Conservation (phyloP, 192 early-diverging fungal species). For the Bifiguratus adelaidae region DNA sequence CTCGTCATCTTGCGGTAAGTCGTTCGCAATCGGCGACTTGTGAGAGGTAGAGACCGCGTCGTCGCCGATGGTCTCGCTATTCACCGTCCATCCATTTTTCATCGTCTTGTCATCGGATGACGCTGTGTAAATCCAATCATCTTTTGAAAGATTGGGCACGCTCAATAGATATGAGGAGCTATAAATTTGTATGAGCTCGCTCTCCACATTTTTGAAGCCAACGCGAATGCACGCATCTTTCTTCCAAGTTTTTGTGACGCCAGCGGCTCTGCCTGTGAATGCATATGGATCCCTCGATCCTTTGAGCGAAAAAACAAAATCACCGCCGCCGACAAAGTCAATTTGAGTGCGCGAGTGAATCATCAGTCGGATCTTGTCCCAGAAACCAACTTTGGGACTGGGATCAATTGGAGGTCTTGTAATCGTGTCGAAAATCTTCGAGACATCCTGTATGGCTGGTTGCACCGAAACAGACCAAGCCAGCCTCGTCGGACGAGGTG, state of each 20-base stretch:
- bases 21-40: no score
- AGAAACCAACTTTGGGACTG: constrained; percentile 23
- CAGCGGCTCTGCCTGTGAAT: constrained; percentile 19
- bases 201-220: constrained; percentile 21
- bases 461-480: constrained; percentile 25
- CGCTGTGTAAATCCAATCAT: no score
- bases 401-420: constrained; percentile 28
- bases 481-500: constrained; percentile 3
- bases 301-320: constrained; percentile 21
- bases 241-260: constrained; percentile 22
- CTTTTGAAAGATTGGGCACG: constrained; percentile 32
- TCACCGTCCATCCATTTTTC: no score
- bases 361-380: constrained; percentile 30
- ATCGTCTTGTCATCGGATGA: no score
- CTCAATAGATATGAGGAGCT: constrained; percentile 25
- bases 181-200: constrained; percentile 27
- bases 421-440: constrained; percentile 18
- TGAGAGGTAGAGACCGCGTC: no score
- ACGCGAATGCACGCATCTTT: constrained; percentile 17
- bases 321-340: constrained; percentile 17
- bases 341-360: constrained; percentile 24
- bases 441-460: constrained; percentile 24
- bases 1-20: not conserved
- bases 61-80: no score
- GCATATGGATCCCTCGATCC: constrained; percentile 28